Conservation (phyloP, 1,284 basidiomycete genomes). For the Schizophyllum amplum region DNA sequence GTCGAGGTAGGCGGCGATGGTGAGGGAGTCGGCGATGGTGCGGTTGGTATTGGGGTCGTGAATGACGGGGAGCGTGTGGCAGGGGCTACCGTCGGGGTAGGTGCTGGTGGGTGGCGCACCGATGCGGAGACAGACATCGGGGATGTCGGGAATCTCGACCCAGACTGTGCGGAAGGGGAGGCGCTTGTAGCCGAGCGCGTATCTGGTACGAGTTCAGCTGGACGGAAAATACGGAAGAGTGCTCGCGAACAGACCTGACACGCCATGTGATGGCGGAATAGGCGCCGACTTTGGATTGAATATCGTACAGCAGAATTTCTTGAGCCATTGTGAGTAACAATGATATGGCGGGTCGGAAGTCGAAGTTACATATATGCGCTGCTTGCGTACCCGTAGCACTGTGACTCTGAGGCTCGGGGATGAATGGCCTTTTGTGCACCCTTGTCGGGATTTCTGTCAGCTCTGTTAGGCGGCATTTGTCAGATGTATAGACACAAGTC, state of each 20-base stretch:
- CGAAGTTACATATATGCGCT: too few species aligned
- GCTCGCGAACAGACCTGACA: conserved; percentile 3
- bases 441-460: too few species aligned
- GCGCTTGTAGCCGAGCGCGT: conserved; percentile 22
- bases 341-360: too few species aligned
- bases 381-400: too few species aligned
- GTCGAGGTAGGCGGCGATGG: conserved; percentile 41
- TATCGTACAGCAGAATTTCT: conserved; percentile 14
- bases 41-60: conserved; percentile 22
- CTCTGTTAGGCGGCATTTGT: too few species aligned
- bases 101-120: conserved; percentile 18
- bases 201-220: conserved; percentile 9
- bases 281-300: conserved; percentile 11
- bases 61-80: conserved; percentile 18
- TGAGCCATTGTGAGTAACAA: neutral
- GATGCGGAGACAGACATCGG: conserved; percentile 17
- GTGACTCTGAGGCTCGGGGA: too few species aligned
- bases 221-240: neutral
- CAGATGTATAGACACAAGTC: too few species aligned
- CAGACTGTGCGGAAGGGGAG: conserved; percentile 21
- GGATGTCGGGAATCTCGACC: conserved; percentile 25
- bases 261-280: conserved; percentile 15
- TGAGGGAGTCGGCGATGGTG: conserved; percentile 28
- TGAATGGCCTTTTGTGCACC: too few species aligned
- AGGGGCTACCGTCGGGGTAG: conserved; percentile 7